Conservation (phyloP, 768 basidiomycete genomes). For the Chalciporus sphaerocephalus region DNA sequence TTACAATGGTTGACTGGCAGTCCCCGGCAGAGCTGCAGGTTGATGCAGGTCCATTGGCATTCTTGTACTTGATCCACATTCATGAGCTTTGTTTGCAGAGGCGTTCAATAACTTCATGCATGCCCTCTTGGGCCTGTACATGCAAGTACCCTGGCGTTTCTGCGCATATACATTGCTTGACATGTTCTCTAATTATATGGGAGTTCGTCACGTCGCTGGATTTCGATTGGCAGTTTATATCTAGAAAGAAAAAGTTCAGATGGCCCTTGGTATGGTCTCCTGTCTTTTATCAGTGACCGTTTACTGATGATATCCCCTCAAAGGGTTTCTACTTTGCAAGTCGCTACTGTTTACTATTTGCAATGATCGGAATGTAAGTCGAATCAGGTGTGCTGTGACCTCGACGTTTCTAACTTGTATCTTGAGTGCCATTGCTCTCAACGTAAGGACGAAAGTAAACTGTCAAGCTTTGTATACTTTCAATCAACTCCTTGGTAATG, state of each 20-base stretch:
- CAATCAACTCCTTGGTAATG: constrained; percentile 61
- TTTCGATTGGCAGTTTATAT: constrained; percentile 63
- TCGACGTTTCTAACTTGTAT: neutral
- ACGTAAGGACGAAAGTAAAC: constrained; percentile 55
- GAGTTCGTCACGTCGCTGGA: constrained; percentile 58
- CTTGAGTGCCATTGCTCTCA: constrained; percentile 50
- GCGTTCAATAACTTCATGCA: constrained; percentile 55
- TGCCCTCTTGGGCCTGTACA: constrained; percentile 53
- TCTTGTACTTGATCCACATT: constrained; percentile 1
- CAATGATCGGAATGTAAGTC: constrained; percentile 66
- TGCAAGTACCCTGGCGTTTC: constrained; percentile 36
- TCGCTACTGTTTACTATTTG: constrained; percentile 60
- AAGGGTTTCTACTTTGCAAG: constrained; percentile 65
- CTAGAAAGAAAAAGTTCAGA: constrained; percentile 51
- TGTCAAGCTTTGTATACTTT: constrained; percentile 70
- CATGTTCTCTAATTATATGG: constrained; percentile 42
- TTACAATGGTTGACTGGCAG: constrained; percentile 55
- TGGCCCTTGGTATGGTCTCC: constrained; percentile 57
- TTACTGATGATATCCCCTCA: constrained; percentile 20
- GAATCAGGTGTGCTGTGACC: neutral
- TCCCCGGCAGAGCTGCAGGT: constrained; percentile 43
- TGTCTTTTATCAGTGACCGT: neutral
- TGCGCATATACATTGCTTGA: constrained; percentile 7
- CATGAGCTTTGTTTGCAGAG: constrained; percentile 11
- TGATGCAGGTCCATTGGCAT: constrained; percentile 39